phyloP scores from a whole-genome alignment of 2,329 filamentous ascomycete species.

The Proliferodiscus dingleyae region DNA sequence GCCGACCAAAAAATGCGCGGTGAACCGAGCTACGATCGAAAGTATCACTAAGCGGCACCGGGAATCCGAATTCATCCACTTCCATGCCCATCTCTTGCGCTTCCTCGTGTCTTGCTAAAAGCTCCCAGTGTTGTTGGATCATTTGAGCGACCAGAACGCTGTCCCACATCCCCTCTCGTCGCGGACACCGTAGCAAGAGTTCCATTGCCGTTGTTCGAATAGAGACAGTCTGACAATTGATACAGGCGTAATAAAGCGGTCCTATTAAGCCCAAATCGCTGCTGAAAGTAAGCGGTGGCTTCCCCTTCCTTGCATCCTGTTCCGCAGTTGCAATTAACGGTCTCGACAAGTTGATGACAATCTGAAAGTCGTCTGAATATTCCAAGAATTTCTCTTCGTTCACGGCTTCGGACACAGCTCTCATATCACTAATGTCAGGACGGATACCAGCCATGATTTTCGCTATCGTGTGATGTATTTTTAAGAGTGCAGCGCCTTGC shows the following conservation, averaged over 20 bases:
- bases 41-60: conserved; percentile 6
- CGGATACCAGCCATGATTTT: conserved; percentile 23
- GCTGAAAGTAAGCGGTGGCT: conserved; percentile 24
- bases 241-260: conserved; percentile 26
- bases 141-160: conserved; percentile 21
- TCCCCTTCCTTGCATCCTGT: conserved; percentile 21
- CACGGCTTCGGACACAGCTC: conserved; percentile 14
- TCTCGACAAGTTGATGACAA: conserved; percentile 20
- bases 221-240: conserved; percentile 14
- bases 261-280: conserved; percentile 27
- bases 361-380: conserved; percentile 16
- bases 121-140: conserved; percentile 19
- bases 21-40: conserved; percentile 11
- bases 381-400: conserved; percentile 12
- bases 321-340: conserved; percentile 25
- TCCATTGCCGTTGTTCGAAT: conserved; percentile 21
- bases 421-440: conserved; percentile 9
- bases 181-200: conserved; percentile 20
- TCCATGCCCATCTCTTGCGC: conserved; percentile 5
- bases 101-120: conserved; percentile 18
- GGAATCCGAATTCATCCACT: conserved; percentile 15
- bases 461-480: conserved; percentile 24
- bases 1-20: conserved; percentile 13
- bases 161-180: conserved; percentile 32
- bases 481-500: conserved; percentile 27